Evolutionary conservation across 2,329 filamentous ascomycete genomes (phyloP).

Genomic region (Aspergillus novoparasiticus): DNA sequence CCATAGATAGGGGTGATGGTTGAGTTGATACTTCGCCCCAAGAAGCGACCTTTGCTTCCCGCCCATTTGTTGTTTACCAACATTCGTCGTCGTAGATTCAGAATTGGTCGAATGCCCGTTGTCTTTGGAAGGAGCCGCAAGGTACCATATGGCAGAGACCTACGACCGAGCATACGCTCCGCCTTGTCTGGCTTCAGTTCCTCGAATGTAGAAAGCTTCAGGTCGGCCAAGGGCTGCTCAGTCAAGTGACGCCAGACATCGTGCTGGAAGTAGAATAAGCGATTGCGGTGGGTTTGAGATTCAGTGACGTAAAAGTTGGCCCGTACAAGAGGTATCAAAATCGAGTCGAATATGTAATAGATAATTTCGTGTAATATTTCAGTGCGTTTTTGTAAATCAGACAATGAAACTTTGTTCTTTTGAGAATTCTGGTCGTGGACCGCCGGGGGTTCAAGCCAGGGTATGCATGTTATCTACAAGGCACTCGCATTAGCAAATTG

Average conservation of each 20-base stretch:
- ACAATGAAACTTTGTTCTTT: slow-evolving; percentile 62
- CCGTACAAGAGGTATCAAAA: slow-evolving; percentile 82
- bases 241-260: slow-evolving; percentile 82
- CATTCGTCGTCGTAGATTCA: slow-evolving; percentile 74
- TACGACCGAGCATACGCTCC: slow-evolving; percentile 59
- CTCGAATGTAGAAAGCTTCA: slow-evolving; percentile 77
- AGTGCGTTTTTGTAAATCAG: slow-evolving; percentile 73
- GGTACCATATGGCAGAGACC: slow-evolving; percentile 73
- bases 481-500: not conserved
- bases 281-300: slow-evolving; percentile 75
- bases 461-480: slow-evolving; percentile 64
- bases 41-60: slow-evolving; percentile 50
- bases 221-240: slow-evolving; percentile 67
- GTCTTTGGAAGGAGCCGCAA: slow-evolving; percentile 83
- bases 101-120: slow-evolving; percentile 76
- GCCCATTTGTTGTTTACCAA: slow-evolving; percentile 52
- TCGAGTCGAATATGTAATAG: slow-evolving; percentile 91
- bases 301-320: slow-evolving; percentile 95
- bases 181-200: slow-evolving; percentile 66
- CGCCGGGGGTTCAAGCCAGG: slow-evolving; percentile 69
- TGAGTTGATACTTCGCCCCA: slow-evolving; percentile 69
- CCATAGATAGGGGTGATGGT: slow-evolving; percentile 74
- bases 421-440: slow-evolving; percentile 36
- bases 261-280: slow-evolving; percentile 90
- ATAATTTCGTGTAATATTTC: slow-evolving; percentile 83